Percentiles rank a stretch among this genome's conserved stretches.
Conservation (phyloP, 306 rosid species). For the Argentina anserina region DNA sequence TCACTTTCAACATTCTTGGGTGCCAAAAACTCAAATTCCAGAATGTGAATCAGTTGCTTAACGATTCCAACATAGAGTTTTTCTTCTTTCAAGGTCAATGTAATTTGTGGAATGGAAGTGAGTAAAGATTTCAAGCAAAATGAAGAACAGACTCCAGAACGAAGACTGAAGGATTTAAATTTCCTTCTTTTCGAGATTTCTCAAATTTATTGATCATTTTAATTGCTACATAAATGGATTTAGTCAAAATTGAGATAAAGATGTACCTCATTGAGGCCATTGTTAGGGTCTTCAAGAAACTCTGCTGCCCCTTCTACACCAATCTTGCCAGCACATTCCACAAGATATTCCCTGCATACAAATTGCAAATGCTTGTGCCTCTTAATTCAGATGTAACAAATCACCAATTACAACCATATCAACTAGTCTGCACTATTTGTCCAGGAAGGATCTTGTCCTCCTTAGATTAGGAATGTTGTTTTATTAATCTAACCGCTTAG, state of each 20-base stretch:
- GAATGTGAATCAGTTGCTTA: background rate
- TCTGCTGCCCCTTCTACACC: constrained; percentile 76
- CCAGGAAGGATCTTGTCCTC: too few species aligned
- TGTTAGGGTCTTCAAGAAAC: constrained; percentile 66
- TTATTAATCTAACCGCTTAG: too few species aligned
- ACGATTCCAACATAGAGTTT: background rate
- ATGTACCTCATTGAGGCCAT: constrained; percentile 66
- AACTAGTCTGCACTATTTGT: too few species aligned
- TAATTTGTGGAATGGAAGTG: background rate
- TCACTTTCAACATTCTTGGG: background rate
- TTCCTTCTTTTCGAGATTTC: background rate
- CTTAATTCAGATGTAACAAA: background rate
- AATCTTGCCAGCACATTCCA: constrained; percentile 65
- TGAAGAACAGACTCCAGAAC: background rate
- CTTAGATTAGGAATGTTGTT: too few species aligned
- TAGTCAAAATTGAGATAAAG: constrained; percentile 5
- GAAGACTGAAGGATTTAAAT: background rate
- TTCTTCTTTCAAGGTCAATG: too few species aligned
- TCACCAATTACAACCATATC: background rate
- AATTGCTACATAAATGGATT: constrained; percentile 12
- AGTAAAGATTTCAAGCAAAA: background rate
- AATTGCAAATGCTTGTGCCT: constrained; percentile 21
- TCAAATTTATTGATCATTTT: background rate
- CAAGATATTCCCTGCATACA: constrained; percentile 69
- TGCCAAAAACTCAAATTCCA: background rate